phyloP scores from a whole-genome alignment of 2,329 filamentous ascomycete genomes.

The Thyridium curvatum region DNA sequence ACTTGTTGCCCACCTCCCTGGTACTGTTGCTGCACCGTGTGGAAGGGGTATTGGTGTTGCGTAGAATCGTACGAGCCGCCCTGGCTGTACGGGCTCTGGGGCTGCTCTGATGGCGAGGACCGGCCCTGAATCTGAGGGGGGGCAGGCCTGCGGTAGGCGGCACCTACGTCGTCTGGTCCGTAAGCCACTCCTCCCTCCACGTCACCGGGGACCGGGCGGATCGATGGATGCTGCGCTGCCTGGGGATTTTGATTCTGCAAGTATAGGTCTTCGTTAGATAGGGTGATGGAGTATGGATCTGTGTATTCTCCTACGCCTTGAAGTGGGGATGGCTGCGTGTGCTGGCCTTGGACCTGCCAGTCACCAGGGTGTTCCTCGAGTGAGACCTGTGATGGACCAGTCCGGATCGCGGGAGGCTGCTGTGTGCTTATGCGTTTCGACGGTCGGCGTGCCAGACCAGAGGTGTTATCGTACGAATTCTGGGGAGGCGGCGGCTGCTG shows the following conservation, averaged over 20 bases:
- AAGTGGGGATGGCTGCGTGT: conserved; percentile 35
- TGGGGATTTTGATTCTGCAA: conserved; percentile 37
- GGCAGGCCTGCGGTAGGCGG: conserved; percentile 24
- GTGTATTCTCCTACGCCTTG: conserved; percentile 33
- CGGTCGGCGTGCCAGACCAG: conserved; percentile 43
- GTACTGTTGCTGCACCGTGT: conserved; percentile 16
- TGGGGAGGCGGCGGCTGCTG: conserved; percentile 17
- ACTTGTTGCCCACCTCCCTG: conserved; percentile 25
- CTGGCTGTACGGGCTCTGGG: conserved; percentile 14
- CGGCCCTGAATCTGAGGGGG: conserved; percentile 19
- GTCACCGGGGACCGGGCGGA: conserved; percentile 42
- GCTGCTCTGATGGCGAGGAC: conserved; percentile 14
- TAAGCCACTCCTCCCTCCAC: conserved; percentile 36
- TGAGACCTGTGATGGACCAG: conserved; percentile 30
- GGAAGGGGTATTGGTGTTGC: conserved; percentile 1
- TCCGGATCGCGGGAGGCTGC: conserved; percentile 33
- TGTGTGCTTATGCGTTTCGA: conserved; percentile 52
- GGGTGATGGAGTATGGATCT: conserved; percentile 22
- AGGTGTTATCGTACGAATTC: conserved; percentile 40
- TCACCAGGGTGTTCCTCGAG: conserved; percentile 23
- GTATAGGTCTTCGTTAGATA: conserved; percentile 30
- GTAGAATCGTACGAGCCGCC: conserved; percentile 5
- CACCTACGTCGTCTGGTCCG: conserved; percentile 31
- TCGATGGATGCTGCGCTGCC: conserved; percentile 31
- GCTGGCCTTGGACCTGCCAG: conserved; percentile 22